Conservation (phyloP, 148 eudicot genomes). For the Rhododendron ovatum region DNA sequence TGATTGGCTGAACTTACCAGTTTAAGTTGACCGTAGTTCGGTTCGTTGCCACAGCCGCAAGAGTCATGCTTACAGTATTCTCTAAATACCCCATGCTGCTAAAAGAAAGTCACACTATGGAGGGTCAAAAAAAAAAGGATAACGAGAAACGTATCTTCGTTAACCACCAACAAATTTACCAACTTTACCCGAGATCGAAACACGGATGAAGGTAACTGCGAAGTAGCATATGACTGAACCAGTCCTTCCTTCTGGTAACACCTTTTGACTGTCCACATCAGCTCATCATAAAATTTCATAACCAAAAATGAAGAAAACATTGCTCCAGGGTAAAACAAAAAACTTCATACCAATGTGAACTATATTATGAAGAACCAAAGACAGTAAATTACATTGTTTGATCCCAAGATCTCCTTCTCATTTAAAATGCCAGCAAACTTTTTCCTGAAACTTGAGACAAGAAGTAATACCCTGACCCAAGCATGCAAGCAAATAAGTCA, state of each 20-base stretch:
- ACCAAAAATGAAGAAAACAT: neutral
- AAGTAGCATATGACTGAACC: slow-evolving; percentile 66
- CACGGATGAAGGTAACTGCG: slow-evolving; percentile 38
- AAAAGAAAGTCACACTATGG: slow-evolving; percentile 14
- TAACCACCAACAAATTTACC: slow-evolving; percentile 9
- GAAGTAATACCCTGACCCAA: slow-evolving; percentile 65
- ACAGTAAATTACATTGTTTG: slow-evolving; percentile 63
- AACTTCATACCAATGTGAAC: neutral
- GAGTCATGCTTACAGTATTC: slow-evolving; percentile 74
- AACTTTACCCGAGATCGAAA: slow-evolving; percentile 45
- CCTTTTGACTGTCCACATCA: slow-evolving; percentile 36
- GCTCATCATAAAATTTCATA: slow-evolving; percentile 25
- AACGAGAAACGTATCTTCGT: neutral
- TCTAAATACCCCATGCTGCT: slow-evolving; percentile 50
- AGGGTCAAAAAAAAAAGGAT: slow-evolving; percentile 5
- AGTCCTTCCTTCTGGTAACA: slow-evolving; percentile 69
- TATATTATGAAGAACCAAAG: slow-evolving; percentile 9
- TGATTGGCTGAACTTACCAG: slow-evolving; percentile 42
- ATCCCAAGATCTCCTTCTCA: slow-evolving; percentile 76
- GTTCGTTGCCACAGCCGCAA: slow-evolving; percentile 35
- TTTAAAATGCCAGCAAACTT: slow-evolving; percentile 62
- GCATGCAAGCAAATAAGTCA: slow-evolving; percentile 6
- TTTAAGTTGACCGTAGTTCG: slow-evolving; percentile 26
- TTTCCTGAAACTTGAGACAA: slow-evolving; percentile 63
- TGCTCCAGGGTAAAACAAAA: neutral